Percentiles rank a stretch among this genome's conserved stretches.
phyloP scores from a whole-genome alignment of 1,139 yeast genomes.

The Waltiozyma sp. region DNA sequence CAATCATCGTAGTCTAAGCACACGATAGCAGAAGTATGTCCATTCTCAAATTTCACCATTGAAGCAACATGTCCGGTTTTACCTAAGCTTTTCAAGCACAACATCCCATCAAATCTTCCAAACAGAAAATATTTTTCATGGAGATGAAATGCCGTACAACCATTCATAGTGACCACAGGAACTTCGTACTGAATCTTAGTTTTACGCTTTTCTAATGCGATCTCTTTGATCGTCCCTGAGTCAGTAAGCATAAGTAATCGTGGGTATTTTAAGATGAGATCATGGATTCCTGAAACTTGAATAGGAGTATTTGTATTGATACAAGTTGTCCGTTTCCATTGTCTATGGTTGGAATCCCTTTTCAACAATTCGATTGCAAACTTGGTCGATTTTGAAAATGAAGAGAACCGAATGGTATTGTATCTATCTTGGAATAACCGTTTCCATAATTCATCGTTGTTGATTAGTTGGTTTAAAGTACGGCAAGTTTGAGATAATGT shows the following conservation, averaged over 20 bases:
- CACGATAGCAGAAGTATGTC: conserved; percentile 26
- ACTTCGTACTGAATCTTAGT: conserved; percentile 17
- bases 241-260: conserved; percentile 22
- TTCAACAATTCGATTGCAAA: conserved; percentile 49
- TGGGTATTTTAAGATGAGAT: conserved; percentile 24
- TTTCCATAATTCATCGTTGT: conserved; percentile 54
- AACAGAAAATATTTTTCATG: conserved; percentile 26
- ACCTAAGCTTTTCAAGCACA: conserved; percentile 27
- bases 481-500: conserved; percentile 42
- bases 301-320: conserved; percentile 22
- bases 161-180: conserved; percentile 28
- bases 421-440: conserved; percentile 39
- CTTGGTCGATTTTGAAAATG: conserved; percentile 38
- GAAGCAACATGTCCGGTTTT: conserved; percentile 25
- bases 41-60: conserved; percentile 22
- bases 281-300: conserved; percentile 18
- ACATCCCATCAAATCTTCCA: conserved; percentile 35
- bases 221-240: conserved; percentile 24
- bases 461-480: conserved; percentile 38
- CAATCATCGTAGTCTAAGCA: conserved; percentile 23
- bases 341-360: conserved; percentile 31
- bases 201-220: conserved; percentile 19
- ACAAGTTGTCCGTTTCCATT: conserved; percentile 43
- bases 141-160: conserved; percentile 26
- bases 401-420: conserved; percentile 39